phyloP scores from a whole-genome alignment of 768 basidiomycete genomes.

The Suillus subalutaceus region DNA sequence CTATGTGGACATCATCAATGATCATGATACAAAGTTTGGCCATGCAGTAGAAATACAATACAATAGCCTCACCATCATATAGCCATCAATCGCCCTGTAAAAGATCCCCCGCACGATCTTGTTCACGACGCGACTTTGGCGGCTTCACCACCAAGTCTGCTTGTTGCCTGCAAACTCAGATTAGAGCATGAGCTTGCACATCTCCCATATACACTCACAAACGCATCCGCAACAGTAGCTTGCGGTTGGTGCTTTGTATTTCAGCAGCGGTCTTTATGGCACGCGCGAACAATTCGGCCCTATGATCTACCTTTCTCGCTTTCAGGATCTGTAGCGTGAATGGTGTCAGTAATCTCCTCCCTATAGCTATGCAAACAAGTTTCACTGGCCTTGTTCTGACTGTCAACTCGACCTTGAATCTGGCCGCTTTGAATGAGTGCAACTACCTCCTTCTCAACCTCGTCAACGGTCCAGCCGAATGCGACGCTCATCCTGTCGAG shows the following conservation, averaged over 20 bases:
- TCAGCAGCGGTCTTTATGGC: conserved; percentile 75
- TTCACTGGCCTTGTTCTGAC: conserved; percentile 75
- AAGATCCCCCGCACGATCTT: conserved; percentile 9
- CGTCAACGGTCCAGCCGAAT: conserved; percentile 79
- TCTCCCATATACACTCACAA: conserved; percentile 53
- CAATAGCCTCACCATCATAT: neutral
- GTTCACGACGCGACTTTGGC: conserved; percentile 47
- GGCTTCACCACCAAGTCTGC: conserved; percentile 75
- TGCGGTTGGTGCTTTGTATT: conserved; percentile 74
- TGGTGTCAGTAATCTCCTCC: neutral
- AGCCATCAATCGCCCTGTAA: neutral
- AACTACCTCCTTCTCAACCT: conserved; percentile 76
- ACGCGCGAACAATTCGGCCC: conserved; percentile 73
- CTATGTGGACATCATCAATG: neutral
- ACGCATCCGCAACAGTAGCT: conserved; percentile 80
- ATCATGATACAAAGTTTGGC: neutral
- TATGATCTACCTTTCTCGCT: conserved; percentile 78
- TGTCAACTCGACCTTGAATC: conserved; percentile 85
- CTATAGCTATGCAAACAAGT: neutral
- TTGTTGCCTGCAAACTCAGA: conserved; percentile 60
- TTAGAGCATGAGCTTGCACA: neutral
- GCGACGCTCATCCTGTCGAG: conserved; percentile 84
- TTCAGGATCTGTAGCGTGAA: conserved; percentile 61
- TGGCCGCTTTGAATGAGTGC: conserved; percentile 74
- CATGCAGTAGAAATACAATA: neutral